These are phyloP conservation scores for Salix exigua DNA, from an alignment of 345 rosid genomes.

Conservation along the genomic window DNA sequence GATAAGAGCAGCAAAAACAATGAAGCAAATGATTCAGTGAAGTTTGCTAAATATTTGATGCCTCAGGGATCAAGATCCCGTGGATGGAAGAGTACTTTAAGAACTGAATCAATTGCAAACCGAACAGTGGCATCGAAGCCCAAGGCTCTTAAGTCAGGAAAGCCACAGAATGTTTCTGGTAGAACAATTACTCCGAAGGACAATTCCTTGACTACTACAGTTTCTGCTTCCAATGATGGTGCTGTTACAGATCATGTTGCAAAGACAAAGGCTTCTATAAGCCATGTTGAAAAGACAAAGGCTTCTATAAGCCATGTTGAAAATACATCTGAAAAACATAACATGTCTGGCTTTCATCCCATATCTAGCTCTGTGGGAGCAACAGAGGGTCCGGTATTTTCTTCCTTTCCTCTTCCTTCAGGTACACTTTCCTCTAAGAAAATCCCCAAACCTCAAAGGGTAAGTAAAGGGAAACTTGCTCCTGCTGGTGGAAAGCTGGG, in stretches of 20 bases:
- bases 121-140: slow-evolving; percentile 46
- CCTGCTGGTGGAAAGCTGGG: slow-evolving; percentile 20
- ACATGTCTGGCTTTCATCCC: slow-evolving; percentile 29
- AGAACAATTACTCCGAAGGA: slow-evolving; percentile 49
- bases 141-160: slow-evolving; percentile 55
- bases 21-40: slow-evolving; percentile 55
- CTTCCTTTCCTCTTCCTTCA: slow-evolving; percentile 41
- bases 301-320: too few relatives aligned
- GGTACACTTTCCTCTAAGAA: slow-evolving; percentile 38
- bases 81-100: slow-evolving; percentile 54
- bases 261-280: slow-evolving; percentile 40
- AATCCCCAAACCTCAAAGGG: slow-evolving; percentile 14
- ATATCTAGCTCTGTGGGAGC: slow-evolving; percentile 41
- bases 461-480: slow-evolving; percentile 25
- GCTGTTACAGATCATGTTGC: slow-evolving; percentile 32
- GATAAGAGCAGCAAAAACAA: slow-evolving; percentile 41
- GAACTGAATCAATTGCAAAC: slow-evolving; percentile 56
- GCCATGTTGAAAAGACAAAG: too few relatives aligned
- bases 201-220: slow-evolving; percentile 26
- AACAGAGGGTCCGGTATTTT: slow-evolving; percentile 47
- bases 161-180: slow-evolving; percentile 40
- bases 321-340: slow-evolving; percentile 38
- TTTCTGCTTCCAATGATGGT: slow-evolving; percentile 35
- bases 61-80: slow-evolving; percentile 63
- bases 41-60: slow-evolving; percentile 57